Conservation (phyloP, 2,329 filamentous ascomycete genomes). For the Hysterium pulicare region DNA sequence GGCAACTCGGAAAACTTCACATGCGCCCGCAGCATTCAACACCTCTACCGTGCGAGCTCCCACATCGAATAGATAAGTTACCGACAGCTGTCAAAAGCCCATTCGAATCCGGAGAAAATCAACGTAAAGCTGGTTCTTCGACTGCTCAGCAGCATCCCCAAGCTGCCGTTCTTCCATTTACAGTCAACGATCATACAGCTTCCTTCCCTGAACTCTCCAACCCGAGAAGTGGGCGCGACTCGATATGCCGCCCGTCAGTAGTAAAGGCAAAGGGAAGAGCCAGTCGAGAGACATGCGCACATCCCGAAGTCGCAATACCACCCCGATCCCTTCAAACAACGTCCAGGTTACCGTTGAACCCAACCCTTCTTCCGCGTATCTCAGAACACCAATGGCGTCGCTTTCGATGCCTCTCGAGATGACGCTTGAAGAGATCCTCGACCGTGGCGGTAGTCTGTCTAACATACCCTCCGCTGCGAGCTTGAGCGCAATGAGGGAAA, state of each 20-base stretch:
- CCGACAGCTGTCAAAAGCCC: too few relatives aligned
- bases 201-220: too few relatives aligned
- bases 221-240: too few relatives aligned
- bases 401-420: conserved; percentile 56
- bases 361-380: conserved; percentile 52
- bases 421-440: conserved; percentile 67
- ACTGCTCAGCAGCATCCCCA: too few relatives aligned
- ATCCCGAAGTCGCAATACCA: conserved; percentile 74
- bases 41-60: too few relatives aligned
- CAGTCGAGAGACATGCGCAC: conserved; percentile 45
- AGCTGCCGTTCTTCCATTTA: too few relatives aligned
- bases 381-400: conserved; percentile 58
- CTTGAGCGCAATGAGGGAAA: conserved; percentile 62
- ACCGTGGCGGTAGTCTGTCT: conserved; percentile 55
- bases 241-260: conserved; percentile 31
- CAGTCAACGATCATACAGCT: too few relatives aligned
- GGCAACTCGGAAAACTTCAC: too few relatives aligned
- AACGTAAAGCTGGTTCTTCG: too few relatives aligned
- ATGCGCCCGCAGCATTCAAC: too few relatives aligned
- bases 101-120: too few relatives aligned
- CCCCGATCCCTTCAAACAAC: conserved; percentile 58
- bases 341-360: conserved; percentile 46
- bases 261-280: conserved; percentile 45
- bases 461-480: conserved; percentile 57
- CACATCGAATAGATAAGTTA: too few relatives aligned